A percentile compares a stretch with the other conserved stretches of the same genome.
Evolutionary conservation across 1,284 basidiomycete genomes (phyloP).

Genomic region (Boletellus deceptivus): DNA sequence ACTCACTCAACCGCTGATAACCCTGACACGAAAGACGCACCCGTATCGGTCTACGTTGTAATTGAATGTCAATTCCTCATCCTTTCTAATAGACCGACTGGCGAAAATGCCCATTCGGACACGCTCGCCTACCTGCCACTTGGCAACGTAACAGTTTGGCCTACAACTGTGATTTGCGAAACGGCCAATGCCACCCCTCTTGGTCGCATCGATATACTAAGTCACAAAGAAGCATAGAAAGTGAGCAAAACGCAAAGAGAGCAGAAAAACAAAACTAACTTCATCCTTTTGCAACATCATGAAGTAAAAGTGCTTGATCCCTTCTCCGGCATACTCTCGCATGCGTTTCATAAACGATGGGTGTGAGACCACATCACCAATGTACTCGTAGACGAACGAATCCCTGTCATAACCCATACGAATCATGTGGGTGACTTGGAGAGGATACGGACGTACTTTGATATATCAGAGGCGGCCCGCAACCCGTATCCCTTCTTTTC

Average conservation of each 20-base stretch:
- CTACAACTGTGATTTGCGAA: conserved; percentile 99
- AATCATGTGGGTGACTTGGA: conserved; percentile 2
- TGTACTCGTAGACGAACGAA: conserved; percentile 94
- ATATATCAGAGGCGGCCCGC: conserved; percentile 69
- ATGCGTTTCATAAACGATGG: conserved; percentile 90
- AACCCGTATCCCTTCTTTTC: conserved; percentile 96
- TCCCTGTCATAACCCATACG: conserved; percentile 54
- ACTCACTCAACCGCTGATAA: not conserved
- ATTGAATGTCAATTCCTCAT: conserved; percentile 98
- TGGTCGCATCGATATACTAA: conserved; percentile 97
- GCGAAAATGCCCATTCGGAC: conserved; percentile 99
- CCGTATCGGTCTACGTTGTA: conserved; percentile 99
- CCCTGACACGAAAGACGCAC: conserved; percentile 46
- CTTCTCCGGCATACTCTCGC: conserved; percentile 90
- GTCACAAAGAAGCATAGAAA: not conserved
- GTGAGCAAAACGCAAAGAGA: conserved; percentile 2
- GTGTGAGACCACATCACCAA: conserved; percentile 94
- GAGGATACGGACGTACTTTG: conserved; percentile 56
- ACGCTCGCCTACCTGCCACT: conserved; percentile 92
- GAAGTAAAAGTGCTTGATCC: conserved; percentile 97
- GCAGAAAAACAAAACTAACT: conserved; percentile 45
- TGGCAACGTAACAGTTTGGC: conserved; percentile 98
- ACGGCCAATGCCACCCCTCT: conserved; percentile 92
- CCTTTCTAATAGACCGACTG: conserved; percentile 73
- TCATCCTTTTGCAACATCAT: conserved; percentile 99